phyloP scores from a whole-genome alignment of 169 alveolate species.

The Prorocentrum cordatum region DNA sequence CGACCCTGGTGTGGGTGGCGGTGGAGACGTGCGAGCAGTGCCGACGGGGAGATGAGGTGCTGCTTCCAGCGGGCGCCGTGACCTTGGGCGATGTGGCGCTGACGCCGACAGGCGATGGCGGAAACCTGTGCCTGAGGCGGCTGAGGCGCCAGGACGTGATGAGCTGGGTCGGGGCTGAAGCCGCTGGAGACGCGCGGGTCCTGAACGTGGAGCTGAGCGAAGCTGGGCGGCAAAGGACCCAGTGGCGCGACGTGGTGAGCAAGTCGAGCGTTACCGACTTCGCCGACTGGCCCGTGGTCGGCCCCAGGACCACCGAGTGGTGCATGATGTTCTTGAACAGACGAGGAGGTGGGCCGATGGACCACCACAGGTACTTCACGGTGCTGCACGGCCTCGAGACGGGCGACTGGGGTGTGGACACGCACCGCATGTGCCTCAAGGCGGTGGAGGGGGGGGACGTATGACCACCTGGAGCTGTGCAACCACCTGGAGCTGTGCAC shows the following conservation, averaged over 20 bases:
- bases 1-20: too few species aligned
- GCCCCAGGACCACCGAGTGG: conserved; percentile 7
- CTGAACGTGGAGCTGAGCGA: not conserved
- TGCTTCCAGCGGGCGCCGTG: too few species aligned
- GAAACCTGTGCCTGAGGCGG: too few species aligned
- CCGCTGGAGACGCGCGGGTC: conserved; percentile 4
- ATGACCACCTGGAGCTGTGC: not conserved
- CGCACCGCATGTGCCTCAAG: not conserved
- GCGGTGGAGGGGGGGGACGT: not conserved
- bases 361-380: not conserved
- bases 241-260: not conserved
- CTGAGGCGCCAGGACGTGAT: too few species aligned
- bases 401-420: not conserved
- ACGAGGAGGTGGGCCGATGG: not conserved
- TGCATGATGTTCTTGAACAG: not conserved
- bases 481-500: not conserved
- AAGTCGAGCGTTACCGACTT: not conserved
- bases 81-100: too few species aligned
- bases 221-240: not conserved
- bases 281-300: conserved; percentile 15
- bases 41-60: too few species aligned
- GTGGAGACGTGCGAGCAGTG: too few species aligned
- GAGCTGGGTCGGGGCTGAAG: conserved; percentile 1
- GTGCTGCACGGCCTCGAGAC: not conserved
- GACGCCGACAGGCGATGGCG: too few species aligned